Evolutionary conservation across 768 basidiomycete species (phyloP).

Genomic region (Asterophora parasitica): DNA sequence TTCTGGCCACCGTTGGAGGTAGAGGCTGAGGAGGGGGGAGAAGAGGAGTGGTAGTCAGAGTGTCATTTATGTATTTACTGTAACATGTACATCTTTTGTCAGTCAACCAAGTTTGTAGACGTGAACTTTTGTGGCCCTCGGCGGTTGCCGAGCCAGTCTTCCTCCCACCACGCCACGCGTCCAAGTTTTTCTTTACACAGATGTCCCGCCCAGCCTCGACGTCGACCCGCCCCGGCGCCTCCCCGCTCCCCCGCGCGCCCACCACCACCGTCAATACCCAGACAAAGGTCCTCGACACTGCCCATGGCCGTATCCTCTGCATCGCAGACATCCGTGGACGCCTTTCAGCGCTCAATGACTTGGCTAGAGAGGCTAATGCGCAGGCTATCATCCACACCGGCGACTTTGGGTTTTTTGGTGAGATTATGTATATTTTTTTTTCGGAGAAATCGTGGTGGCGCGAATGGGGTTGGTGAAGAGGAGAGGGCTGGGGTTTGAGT

Average conservation of each 20-base stretch:
- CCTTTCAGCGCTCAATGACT: constrained; percentile 82
- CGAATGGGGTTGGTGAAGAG: too few species aligned
- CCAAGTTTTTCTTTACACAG: constrained; percentile 27
- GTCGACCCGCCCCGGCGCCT: constrained; percentile 52
- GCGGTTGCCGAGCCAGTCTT: too few species aligned
- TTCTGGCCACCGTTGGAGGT: constrained; percentile 20
- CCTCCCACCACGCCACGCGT: too few species aligned
- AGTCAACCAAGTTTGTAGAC: too few species aligned
- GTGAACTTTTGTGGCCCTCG: too few species aligned
- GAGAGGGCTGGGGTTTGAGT: too few species aligned
- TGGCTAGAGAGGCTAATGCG: constrained; percentile 85
- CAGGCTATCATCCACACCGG: constrained; percentile 95
- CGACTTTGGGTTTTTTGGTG: constrained; percentile 98
- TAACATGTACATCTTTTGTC: too few species aligned
- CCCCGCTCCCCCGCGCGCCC: constrained; percentile 51
- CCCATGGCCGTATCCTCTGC: constrained; percentile 86
- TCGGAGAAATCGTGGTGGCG: too few species aligned
- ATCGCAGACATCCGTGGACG: constrained; percentile 92
- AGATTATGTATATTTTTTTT: too few species aligned
- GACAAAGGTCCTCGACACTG: constrained; percentile 73
- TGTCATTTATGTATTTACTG: too few species aligned
- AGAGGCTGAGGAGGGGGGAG: constrained; percentile 12
- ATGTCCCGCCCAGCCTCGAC: constrained; percentile 55
- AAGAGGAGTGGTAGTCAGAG: constrained; percentile 8
- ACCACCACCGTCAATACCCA: constrained; percentile 73